Evolutionary conservation across 805 yeast species (phyloP).

Genomic region (Lipomyces starkeyi): DNA sequence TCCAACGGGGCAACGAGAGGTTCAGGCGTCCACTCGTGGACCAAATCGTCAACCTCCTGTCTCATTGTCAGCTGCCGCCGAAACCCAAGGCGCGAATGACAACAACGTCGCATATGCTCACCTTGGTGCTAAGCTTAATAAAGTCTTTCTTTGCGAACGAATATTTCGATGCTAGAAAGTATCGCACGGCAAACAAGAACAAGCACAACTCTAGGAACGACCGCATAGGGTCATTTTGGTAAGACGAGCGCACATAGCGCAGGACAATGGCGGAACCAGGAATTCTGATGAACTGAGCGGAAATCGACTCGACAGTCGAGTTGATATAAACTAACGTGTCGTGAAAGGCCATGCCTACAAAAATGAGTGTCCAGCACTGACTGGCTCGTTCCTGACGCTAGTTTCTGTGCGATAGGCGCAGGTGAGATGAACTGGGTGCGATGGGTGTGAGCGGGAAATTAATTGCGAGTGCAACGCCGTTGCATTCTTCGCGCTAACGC

Average conservation of each 20-base stretch:
- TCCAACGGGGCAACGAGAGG: conserved; percentile 65
- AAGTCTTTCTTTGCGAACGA: conserved; percentile 75
- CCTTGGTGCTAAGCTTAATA: conserved; percentile 53
- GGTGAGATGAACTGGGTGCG: too few relatives aligned
- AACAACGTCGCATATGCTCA: conserved; percentile 1
- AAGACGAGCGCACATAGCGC: conserved; percentile 80
- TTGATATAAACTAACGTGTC: conserved; percentile 36
- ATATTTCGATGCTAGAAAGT: conserved; percentile 78
- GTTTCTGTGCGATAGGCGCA: too few relatives aligned
- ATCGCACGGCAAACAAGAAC: conserved; percentile 80
- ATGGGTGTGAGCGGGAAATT: too few relatives aligned
- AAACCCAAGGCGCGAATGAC: not conserved
- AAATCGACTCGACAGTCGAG: conserved; percentile 33
- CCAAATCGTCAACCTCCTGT: conserved; percentile 76
- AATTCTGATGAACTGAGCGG: conserved; percentile 38
- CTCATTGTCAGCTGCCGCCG: not conserved
- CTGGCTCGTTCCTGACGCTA: too few relatives aligned
- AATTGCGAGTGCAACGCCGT: too few relatives aligned
- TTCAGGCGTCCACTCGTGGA: conserved; percentile 92
- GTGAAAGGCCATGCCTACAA: conserved; percentile 26
- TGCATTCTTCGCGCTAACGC: too few relatives aligned
- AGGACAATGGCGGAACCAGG: conserved; percentile 51
- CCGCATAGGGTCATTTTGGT: conserved; percentile 91
- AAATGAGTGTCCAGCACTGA: too few relatives aligned
- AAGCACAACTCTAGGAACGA: conserved; percentile 79